Conservation (phyloP, 305 asterid species). For the Fraxinus paxiana region DNA sequence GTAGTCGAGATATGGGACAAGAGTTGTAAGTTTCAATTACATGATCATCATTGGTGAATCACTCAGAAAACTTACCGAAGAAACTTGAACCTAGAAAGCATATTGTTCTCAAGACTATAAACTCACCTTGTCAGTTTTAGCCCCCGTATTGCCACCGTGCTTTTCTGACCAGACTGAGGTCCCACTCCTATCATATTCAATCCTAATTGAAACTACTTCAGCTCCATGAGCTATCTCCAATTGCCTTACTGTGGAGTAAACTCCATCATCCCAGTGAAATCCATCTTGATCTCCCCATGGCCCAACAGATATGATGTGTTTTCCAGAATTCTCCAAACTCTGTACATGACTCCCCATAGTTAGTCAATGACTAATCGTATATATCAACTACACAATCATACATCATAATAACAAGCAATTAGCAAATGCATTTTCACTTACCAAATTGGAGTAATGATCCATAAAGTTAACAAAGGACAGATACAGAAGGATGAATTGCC, state of each 20-base stretch:
- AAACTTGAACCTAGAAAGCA: background rate
- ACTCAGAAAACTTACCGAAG: background rate
- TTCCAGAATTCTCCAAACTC: slow-evolving; percentile 37
- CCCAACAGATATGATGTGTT: slow-evolving; percentile 44
- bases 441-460: slow-evolving; percentile 22
- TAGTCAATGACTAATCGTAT: background rate
- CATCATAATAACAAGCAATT: background rate
- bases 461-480: background rate
- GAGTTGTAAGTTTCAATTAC: background rate
- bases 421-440: slow-evolving; percentile 10
- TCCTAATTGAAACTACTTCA: slow-evolving; percentile 24
- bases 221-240: slow-evolving; percentile 61
- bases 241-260: slow-evolving; percentile 46
- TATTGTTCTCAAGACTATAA: background rate
- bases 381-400: background rate
- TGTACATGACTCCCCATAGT: slow-evolving; percentile 17
- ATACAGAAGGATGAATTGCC: background rate
- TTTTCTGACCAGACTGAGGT: slow-evolving; percentile 57
- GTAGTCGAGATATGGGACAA: background rate
- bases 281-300: slow-evolving; percentile 89
- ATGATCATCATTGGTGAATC: background rate
- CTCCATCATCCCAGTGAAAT: slow-evolving; percentile 72
- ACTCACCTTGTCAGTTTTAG: slow-evolving; percentile 50
- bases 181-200: slow-evolving; percentile 63
- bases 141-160: slow-evolving; percentile 73